phyloP scores from a whole-genome alignment of 768 basidiomycete genomes.

The Zangia roseola region DNA sequence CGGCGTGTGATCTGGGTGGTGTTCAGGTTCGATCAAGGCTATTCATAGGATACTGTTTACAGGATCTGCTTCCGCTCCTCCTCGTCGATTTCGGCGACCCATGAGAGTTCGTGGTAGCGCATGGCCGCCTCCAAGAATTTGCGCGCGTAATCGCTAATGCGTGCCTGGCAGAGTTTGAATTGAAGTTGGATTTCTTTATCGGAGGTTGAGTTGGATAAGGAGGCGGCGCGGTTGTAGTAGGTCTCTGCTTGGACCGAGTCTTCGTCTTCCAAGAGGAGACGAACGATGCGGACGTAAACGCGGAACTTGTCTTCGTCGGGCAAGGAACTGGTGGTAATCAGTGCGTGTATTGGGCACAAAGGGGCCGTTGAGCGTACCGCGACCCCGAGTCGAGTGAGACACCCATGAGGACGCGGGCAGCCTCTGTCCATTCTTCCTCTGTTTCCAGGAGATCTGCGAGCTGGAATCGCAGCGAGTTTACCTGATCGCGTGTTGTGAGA shows the following conservation, averaged over 20 bases:
- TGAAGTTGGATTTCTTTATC: constrained; percentile 79
- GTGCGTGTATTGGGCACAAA: not conserved
- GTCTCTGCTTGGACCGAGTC: constrained; percentile 98
- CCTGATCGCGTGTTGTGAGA: constrained; percentile 43
- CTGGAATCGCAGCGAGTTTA: constrained; percentile 78
- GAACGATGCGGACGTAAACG: constrained; percentile 91
- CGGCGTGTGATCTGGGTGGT: constrained; percentile 71
- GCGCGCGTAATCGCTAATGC: constrained; percentile 88
- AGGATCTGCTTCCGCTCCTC: constrained; percentile 89
- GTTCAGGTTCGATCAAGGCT: constrained; percentile 3
- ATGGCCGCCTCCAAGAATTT: constrained; percentile 94
- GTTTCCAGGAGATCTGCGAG: constrained; percentile 87
- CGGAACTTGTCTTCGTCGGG: constrained; percentile 85
- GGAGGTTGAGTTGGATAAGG: constrained; percentile 76
- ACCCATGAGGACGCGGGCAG: constrained; percentile 88
- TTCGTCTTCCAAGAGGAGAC: constrained; percentile 92
- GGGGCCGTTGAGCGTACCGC: constrained; percentile 48
- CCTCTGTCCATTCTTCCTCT: constrained; percentile 93
- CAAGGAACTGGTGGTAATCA: constrained; percentile 44
- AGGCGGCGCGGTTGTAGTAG: constrained; percentile 94
- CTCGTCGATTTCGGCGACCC: constrained; percentile 88
- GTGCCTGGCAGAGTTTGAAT: constrained; percentile 92
- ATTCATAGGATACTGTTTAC: constrained; percentile 43
- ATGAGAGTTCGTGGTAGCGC: constrained; percentile 93
- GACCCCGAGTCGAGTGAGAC: constrained; percentile 90